Base-by-base conservation (phyloP, 2,329 filamentous ascomycete genomes). In the Xylariaceae sp. region DNA sequence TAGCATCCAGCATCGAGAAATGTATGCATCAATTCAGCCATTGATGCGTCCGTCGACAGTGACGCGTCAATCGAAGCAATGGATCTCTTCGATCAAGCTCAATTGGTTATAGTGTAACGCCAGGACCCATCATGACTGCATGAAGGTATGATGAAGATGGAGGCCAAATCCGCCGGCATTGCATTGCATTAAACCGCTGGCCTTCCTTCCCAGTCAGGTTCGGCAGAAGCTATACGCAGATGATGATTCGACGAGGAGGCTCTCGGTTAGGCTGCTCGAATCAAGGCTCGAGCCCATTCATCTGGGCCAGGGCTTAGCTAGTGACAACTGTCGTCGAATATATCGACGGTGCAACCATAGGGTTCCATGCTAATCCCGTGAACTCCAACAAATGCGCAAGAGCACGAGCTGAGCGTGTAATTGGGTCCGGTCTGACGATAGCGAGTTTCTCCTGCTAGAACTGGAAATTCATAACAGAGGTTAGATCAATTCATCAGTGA, bases 161-260 rank as follows among this genome's bases (percentile, higher is more conserved):
- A 45, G 47, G 57, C 23, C 54, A 56, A n/a, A 57, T 56, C 46
- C 41, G 41, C 60, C 60, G 60, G 60, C 60, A 62, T 49, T 60
- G 57, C 57, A 53, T 60, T 46, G 32, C 32, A 37, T 37, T 10
- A 14, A 16, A 37, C 12, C 48, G 52, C 50, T 37, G 32, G 48
- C 55, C 54, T 58, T 56, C 57, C 60, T 62, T 58, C 57, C 57
- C 41, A 62, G 60, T 56, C 57, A 52, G 60, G 57, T 49, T 60
- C 60, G 60, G 60, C 57, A 62, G 44, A 48, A 48, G 47, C 52
- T 52, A 56, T 54, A 60, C 41, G 54, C 49, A 48, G 50, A 46
- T 50, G 49, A 54, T 60, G 57, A 62, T 62, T 62, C 54, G 60
- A 60, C 60, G 40, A 60, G 19, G 44, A 9, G 19, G 19, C 21